Evolutionary conservation across 345 rosid genomes (phyloP), one percentile per base, ranked within the genome.

Genomic region (Xanthoceras sorbifolium): DNA sequence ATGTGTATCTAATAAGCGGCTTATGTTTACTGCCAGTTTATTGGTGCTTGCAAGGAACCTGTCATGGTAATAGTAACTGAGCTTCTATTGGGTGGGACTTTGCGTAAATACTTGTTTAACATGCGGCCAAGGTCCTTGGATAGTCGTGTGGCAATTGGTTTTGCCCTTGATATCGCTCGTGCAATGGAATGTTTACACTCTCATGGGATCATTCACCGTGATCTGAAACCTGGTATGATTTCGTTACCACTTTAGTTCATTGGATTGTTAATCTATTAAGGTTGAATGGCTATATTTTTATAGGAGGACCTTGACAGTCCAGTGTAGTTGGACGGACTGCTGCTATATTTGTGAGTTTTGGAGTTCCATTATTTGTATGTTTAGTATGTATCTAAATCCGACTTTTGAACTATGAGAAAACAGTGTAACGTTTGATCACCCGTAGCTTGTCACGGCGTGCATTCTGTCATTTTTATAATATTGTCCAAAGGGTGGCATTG

Each of bases 161-260:
- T 92, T 75, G 95, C 98, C 14, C 98, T 96, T 64, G 99, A 94
- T 83, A 96, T 96, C 78, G 97, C 97, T 74, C 97, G 97, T n/a
- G 99, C 99, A 1, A 94, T 96, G 98, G 99, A 96, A 72, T 94
- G 99, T 84, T 81, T 96, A 78, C 99, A 96, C 76, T 85, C 95
- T 9, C 97, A 96, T 46, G 99, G 99, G 75, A 92, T 96, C 84
- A 96, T 96, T 69, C 99, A 96, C 76, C 92, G 99, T 12, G 99
- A 96, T 87, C 86, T 93, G 59, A 96, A 96, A 86, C 99, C 99
- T 52, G 99, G 99, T 96, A 92, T 32, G 77, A 34, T 63, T 28
- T 26, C 29, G 26, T 67, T 12, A 28, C 31, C 9, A 12, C 20
- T 26, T 67, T 67, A 59, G 40, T 18, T 57, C 68, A 29, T 31